Base-by-base conservation (phyloP, 345 rosid species). In the Arabidopsis suecica region DNA sequence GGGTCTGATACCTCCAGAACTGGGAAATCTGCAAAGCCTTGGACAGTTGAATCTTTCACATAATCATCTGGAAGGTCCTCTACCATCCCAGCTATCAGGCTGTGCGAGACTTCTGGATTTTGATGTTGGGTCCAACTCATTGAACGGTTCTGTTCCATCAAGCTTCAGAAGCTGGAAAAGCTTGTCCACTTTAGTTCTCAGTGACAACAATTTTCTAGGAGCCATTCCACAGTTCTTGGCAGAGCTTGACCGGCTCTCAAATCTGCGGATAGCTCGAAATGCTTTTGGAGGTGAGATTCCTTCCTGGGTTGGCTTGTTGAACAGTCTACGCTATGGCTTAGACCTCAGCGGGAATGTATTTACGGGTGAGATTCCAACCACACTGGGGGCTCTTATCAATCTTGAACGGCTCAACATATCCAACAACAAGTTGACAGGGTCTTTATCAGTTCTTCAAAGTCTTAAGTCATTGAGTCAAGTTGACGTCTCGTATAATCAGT, bases 291-390 rank as follows among this genome's bases (percentile, higher is more conserved):
- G 96, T 6, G 73, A 80, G 72, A 88, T 93, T 69, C 93, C 98
- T 30, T 61, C 88, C 7, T 83, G 74, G 0, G 77, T 91, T 28
- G 89, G 96, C 58, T 78, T 77, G n/a, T 58, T 89, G 78, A 73
- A 41, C 81, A 71, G 75, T 54, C 80, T 93, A 61, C 75, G 51
- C 5, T 90, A 85, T 69, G 78, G 51, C 12, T 71, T 93, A 80
- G 87, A 91, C 78, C 86, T 93, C 55, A 90, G 97, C 78, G 78
- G 74, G 30, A 89, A 86, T 40, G 80, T 82, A n/a, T 77, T 93
- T 49, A 83, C 34, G 0, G 96, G 96, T 72, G 65, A 79, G 76
- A 83, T 91, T 79, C 97, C 98, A 61, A 13, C 62, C 2, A 66
- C 41, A 20, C 36, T 93, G 36, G 87, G 82, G 71, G 51, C 49